Conservation (phyloP, 371 early-diverging fungal species). For the Actinomucor elegans region DNA sequence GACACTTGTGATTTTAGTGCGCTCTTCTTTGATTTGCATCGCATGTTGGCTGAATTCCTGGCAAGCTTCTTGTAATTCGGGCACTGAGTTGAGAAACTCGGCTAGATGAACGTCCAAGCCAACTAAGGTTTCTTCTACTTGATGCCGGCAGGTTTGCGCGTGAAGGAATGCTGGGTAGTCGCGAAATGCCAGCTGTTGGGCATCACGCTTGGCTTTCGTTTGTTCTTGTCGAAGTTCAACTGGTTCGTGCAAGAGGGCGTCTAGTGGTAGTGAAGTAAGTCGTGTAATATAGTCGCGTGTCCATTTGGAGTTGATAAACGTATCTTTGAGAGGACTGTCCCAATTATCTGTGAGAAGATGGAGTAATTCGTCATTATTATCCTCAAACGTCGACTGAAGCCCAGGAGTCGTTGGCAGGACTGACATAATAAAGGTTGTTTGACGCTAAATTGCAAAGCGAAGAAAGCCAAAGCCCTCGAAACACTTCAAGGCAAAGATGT, state of each 20-base stretch:
- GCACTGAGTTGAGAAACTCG: constrained; percentile 45
- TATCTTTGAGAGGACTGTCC: constrained; percentile 12
- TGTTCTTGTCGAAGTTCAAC: constrained; percentile 53
- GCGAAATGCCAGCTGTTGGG: constrained; percentile 66
- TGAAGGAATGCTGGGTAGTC: constrained; percentile 72
- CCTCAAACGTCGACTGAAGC: constrained; percentile 11
- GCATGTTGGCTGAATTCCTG: constrained; percentile 35
- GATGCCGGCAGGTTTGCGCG: constrained; percentile 61
- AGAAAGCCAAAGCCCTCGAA: too few species aligned
- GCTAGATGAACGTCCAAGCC: constrained; percentile 53
- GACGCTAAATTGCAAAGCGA: too few species aligned
- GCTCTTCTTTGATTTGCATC: constrained; percentile 42
- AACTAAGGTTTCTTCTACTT: constrained; percentile 55
- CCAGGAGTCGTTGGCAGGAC: constrained; percentile 7
- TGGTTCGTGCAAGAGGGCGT: constrained; percentile 58
- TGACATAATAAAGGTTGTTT: too few species aligned
- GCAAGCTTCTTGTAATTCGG: constrained; percentile 56
- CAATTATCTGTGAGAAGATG: constrained; percentile 23
- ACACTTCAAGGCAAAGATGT: too few species aligned
- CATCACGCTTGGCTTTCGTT: constrained; percentile 57
- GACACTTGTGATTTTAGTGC: constrained; percentile 51
- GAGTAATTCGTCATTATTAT: constrained; percentile 30
- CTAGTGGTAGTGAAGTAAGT: constrained; percentile 60
- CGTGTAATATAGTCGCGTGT: constrained; percentile 64
- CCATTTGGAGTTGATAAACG: constrained; percentile 37